Conservation (phyloP, 2,329 filamentous ascomycete species). For the Pyricularia sp. region DNA sequence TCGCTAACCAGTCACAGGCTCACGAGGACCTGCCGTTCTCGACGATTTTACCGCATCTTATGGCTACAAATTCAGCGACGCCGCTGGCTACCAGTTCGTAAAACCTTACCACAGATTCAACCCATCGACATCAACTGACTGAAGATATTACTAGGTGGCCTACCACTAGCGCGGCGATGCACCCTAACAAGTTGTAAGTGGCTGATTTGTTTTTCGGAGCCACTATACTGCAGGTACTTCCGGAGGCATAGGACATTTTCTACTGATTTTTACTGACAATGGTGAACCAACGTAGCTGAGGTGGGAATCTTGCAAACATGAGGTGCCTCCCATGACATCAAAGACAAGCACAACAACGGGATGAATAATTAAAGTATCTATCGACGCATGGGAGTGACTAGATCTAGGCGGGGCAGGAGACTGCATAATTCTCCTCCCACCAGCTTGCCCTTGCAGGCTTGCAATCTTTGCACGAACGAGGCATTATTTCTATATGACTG, state of each 20-base stretch:
- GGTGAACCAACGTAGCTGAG: background rate
- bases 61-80: slow-evolving; percentile 98
- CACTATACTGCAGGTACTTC: background rate
- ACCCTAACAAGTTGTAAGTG: slow-evolving; percentile 73
- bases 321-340: background rate
- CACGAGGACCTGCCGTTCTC: slow-evolving; percentile 87
- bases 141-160: slow-evolving; percentile 48
- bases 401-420: background rate
- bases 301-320: background rate
- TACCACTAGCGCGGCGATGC: slow-evolving; percentile 58
- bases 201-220: background rate
- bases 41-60: slow-evolving; percentile 98
- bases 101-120: background rate
- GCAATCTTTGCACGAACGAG: background rate
- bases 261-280: background rate
- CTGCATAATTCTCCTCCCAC: background rate
- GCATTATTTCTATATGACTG: background rate
- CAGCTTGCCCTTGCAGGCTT: background rate
- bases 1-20: slow-evolving; percentile 49
- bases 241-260: background rate
- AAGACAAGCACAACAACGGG: background rate
- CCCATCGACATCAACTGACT: background rate
- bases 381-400: background rate
- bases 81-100: slow-evolving; percentile 69
- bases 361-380: background rate